These are phyloP conservation scores for Cercospora berteroae DNA, from an alignment of 2,329 filamentous ascomycete species.

Conservation along the genomic window DNA sequence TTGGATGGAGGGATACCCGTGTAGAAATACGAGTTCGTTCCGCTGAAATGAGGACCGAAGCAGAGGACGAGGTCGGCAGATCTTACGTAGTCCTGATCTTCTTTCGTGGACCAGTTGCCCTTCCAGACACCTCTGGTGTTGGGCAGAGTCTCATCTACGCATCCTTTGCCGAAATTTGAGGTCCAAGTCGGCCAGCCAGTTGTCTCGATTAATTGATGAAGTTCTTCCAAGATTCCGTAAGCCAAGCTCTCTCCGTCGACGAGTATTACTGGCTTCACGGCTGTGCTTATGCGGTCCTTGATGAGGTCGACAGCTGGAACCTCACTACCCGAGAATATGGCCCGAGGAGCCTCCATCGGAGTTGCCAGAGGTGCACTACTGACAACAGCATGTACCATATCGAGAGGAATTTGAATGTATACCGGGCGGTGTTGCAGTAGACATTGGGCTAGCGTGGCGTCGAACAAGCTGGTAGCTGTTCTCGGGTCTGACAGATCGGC, in stretches of 20 bases:
- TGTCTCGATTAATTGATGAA: conserved; percentile 46
- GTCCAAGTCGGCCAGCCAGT: conserved; percentile 52
- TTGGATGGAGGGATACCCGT: conserved; percentile 41
- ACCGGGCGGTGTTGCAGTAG: conserved; percentile 16
- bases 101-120: conserved; percentile 35
- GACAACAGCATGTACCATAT: conserved; percentile 25
- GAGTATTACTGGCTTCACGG: conserved; percentile 49
- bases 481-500: conserved; percentile 20
- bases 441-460: conserved; percentile 15
- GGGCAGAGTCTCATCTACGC: conserved; percentile 49
- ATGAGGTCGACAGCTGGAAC: conserved; percentile 29
- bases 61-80: conserved; percentile 20
- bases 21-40: conserved; percentile 38
- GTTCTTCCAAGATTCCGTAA: conserved; percentile 44
- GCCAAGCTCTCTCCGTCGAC: conserved; percentile 52
- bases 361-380: conserved; percentile 35
- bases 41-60: conserved; percentile 21
- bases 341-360: conserved; percentile 31
- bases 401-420: conserved; percentile 18
- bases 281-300: conserved; percentile 36
- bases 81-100: conserved; percentile 13
- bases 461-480: conserved; percentile 10
- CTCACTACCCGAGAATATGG: conserved; percentile 41
- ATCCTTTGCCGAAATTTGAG: conserved; percentile 51
- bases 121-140: conserved; percentile 53